Conservation (phyloP, 257 asterid species). For the Solanum neorickii region DNA sequence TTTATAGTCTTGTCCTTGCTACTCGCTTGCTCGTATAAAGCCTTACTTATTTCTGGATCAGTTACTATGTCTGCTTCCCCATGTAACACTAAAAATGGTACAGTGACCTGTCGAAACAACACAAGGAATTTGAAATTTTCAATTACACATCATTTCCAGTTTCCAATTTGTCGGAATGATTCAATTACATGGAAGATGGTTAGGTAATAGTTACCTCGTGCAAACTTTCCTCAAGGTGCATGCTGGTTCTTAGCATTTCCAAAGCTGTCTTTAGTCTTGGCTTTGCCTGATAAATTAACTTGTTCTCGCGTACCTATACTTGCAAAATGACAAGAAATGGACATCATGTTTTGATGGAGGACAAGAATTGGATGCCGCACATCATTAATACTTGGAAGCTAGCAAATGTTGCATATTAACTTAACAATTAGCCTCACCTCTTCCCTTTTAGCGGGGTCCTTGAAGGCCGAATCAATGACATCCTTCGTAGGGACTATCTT, state of each 20-base stretch:
- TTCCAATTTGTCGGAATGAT: background rate
- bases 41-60: constrained; percentile 80
- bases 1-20: constrained; percentile 76
- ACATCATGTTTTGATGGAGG: background rate
- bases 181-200: background rate
- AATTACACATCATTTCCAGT: too few relatives aligned
- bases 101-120: constrained; percentile 41
- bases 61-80: constrained; percentile 90
- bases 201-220: constrained; percentile 40
- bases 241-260: constrained; percentile 95
- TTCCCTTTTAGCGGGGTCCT: constrained; percentile 66
- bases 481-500: constrained; percentile 87
- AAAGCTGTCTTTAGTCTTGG: constrained; percentile 89
- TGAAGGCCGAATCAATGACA: constrained; percentile 79
- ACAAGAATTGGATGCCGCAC: background rate
- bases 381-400: background rate
- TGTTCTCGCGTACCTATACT: constrained; percentile 57
- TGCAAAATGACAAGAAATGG: background rate
- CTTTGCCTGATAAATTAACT: constrained; percentile 68
- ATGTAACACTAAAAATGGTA: constrained; percentile 81
- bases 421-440: constrained; percentile 29
- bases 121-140: background rate
- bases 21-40: constrained; percentile 54
- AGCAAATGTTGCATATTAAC: background rate
- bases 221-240: constrained; percentile 72